Evolutionary conservation across 805 yeast genomes (phyloP).

Genomic region (Candida arabinofermentans): DNA sequence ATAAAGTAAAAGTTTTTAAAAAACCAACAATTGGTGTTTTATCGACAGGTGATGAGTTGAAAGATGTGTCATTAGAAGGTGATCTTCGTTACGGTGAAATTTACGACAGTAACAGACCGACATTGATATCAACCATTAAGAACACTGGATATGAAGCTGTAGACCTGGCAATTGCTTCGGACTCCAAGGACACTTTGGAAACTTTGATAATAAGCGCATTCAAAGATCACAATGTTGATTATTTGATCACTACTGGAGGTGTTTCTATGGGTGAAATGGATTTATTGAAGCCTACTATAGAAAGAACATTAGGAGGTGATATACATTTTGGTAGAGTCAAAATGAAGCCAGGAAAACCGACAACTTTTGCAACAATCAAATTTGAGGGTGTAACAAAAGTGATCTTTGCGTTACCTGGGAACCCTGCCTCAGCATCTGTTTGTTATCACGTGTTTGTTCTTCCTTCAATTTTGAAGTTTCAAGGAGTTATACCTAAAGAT

Average conservation of each 20-base stretch:
- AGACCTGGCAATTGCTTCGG: constrained; percentile 50
- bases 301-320: constrained; percentile 35
- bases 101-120: constrained; percentile 48
- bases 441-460: constrained; percentile 44
- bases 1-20: constrained; percentile 33
- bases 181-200: constrained; percentile 30
- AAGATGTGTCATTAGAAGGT: constrained; percentile 29
- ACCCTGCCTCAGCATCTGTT: constrained; percentile 52
- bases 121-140: constrained; percentile 35
- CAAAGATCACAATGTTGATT: constrained; percentile 31
- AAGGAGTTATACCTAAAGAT: constrained; percentile 26
- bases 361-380: constrained; percentile 49
- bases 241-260: constrained; percentile 50
- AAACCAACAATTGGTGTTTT: constrained; percentile 44
- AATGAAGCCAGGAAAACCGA: constrained; percentile 61
- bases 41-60: constrained; percentile 51
- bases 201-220: constrained; percentile 25
- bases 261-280: constrained; percentile 59
- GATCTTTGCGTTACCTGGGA: constrained; percentile 52
- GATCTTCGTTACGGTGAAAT: constrained; percentile 38
- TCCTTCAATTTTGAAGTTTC: constrained; percentile 37
- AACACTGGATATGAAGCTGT: constrained; percentile 35
- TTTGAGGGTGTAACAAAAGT: constrained; percentile 21
- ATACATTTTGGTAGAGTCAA: constrained; percentile 52
- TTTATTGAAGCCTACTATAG: constrained; percentile 45